Evolutionary conservation across 257 asterid genomes (phyloP).

Genomic region (Solanum chilense): DNA sequence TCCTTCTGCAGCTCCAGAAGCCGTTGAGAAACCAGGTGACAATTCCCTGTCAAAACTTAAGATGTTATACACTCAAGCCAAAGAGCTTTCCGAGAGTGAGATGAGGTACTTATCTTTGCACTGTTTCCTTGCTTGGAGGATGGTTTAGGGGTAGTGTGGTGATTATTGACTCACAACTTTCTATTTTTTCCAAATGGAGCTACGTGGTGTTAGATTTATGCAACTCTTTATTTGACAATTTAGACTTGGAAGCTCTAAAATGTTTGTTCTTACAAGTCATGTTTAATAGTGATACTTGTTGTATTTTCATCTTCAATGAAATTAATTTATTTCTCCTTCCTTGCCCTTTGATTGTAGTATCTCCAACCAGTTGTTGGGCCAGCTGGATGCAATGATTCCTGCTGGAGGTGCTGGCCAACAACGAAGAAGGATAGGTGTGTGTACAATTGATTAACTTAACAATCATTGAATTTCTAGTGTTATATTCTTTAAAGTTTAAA

Average conservation of each 20-base stretch:
- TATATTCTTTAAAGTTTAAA: neutral
- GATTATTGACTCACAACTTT: neutral
- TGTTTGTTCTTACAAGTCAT: constrained; percentile 1
- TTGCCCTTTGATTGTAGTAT: constrained; percentile 31
- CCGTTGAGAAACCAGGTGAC: constrained; percentile 87
- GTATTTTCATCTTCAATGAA: neutral
- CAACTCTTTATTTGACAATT: constrained; percentile 1
- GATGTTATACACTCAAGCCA: constrained; percentile 67
- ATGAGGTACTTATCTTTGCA: constrained; percentile 26
- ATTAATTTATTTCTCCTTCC: neutral
- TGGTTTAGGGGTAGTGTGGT: neutral
- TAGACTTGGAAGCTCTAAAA: neutral
- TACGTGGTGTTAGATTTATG: neutral
- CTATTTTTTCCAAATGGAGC: neutral
- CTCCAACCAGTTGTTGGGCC: constrained; percentile 62
- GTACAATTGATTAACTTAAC: neutral
- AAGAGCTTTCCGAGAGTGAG: constrained; percentile 82
- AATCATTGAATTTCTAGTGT: neutral
- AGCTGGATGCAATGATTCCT: constrained; percentile 70
- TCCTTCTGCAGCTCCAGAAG: constrained; percentile 66
- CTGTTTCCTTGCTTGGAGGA: neutral
- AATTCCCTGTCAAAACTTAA: constrained; percentile 65
- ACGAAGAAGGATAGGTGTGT: constrained; percentile 80
- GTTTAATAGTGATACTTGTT: neutral
- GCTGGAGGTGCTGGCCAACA: constrained; percentile 77